phyloP scores from a whole-genome alignment of 2,329 filamentous ascomycete genomes.

The Xylaria sp. region DNA sequence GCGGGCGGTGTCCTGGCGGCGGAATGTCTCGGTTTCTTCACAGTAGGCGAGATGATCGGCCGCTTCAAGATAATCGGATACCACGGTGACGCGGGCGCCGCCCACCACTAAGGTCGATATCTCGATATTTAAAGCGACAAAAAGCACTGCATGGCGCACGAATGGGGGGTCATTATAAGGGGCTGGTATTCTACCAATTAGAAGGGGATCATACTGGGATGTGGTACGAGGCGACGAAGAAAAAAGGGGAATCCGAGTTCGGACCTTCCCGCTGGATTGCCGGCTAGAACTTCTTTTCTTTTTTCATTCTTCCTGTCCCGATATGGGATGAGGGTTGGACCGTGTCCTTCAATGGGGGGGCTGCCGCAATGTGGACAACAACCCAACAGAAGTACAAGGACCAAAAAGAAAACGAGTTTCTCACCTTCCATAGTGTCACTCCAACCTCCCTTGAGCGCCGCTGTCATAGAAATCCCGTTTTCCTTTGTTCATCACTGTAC shows the following conservation, averaged over 20 bases:
- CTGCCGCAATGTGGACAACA: conserved; percentile 2
- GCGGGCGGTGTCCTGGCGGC: conserved; percentile 77
- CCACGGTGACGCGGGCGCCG: conserved; percentile 65
- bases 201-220: conserved; percentile 16
- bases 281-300: conserved; percentile 2
- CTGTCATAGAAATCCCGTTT: conserved; percentile 31
- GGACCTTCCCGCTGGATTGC: conserved; percentile 18
- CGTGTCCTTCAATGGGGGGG: conserved; percentile 3
- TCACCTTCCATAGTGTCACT: conserved; percentile 32
- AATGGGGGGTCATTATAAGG: conserved; percentile 26
- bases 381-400: conserved; percentile 16
- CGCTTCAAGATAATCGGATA: conserved; percentile 95
- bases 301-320: conserved; percentile 1
- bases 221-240: conserved; percentile 23
- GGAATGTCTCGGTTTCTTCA: conserved; percentile 95
- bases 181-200: conserved; percentile 26
- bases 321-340: conserved; percentile 2
- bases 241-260: conserved; percentile 12
- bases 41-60: conserved; percentile 94
- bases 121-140: conserved; percentile 14
- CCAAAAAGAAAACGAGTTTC: conserved; percentile 14
- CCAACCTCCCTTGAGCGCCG: conserved; percentile 26
- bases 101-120: conserved; percentile 55
- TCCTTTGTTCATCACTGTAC: conserved; percentile 35
- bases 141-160: conserved; percentile 27